These are phyloP conservation scores for Tylopilus intermedius DNA, from an alignment of 768 basidiomycete species.

Conservation along the genomic window DNA sequence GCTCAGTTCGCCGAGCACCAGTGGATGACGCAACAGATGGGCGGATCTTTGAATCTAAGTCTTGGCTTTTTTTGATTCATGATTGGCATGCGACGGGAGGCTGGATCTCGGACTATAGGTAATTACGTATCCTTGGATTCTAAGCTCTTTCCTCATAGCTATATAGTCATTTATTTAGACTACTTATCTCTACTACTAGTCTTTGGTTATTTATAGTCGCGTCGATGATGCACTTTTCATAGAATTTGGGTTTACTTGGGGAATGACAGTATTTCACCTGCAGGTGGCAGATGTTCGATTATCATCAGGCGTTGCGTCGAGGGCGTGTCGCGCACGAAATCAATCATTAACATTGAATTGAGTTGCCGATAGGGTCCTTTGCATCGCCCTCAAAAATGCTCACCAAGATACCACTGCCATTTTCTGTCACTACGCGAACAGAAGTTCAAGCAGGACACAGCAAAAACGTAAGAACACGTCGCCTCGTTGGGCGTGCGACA, in stretches of 20 bases:
- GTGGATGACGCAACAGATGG: not conserved
- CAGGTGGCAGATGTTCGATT: too few relatives aligned
- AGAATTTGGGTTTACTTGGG: not conserved
- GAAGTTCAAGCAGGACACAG: not conserved
- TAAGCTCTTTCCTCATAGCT: not conserved
- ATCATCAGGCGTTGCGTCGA: too few relatives aligned
- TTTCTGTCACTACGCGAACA: too few relatives aligned
- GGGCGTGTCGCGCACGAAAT: too few relatives aligned
- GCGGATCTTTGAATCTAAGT: not conserved
- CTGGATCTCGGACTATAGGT: not conserved
- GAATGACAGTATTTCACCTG: too few relatives aligned
- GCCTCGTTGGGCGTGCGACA: not conserved
- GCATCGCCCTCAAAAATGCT: too few relatives aligned
- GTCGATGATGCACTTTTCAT: not conserved
- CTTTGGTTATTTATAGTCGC: not conserved
- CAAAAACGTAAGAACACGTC: not conserved
- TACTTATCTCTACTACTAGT: not conserved
- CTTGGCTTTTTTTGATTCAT: not conserved
- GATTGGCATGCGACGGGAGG: not conserved
- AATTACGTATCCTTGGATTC: not conserved
- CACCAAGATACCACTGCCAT: too few relatives aligned
- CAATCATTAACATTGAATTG: too few relatives aligned
- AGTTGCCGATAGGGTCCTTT: too few relatives aligned
- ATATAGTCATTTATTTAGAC: not conserved
- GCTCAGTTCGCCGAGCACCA: slow-evolving; percentile 13